Evolutionary conservation across 192 early-diverging fungal genomes (phyloP).

Genomic region (Glomus cerebriforme): DNA sequence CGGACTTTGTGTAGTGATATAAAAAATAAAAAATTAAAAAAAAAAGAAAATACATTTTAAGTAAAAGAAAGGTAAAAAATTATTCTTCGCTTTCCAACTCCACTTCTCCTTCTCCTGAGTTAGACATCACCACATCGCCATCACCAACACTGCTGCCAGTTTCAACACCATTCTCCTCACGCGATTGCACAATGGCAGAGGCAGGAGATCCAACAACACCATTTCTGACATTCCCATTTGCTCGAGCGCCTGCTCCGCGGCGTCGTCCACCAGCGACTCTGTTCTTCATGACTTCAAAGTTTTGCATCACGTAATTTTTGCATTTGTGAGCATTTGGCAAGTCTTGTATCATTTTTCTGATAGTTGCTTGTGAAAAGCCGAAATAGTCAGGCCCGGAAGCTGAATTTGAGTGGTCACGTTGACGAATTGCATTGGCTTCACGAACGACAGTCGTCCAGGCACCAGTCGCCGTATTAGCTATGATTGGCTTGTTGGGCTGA

Average conservation of each 20-base stretch:
- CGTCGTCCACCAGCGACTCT: constrained; percentile 22
- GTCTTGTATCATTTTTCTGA: constrained; percentile 86
- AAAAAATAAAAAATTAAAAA: not conserved
- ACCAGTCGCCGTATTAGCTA: constrained; percentile 80
- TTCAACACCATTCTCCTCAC: constrained; percentile 8
- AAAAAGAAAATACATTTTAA: not conserved
- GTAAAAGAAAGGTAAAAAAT: no score
- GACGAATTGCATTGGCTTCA: constrained; percentile 75
- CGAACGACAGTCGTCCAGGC: constrained; percentile 88
- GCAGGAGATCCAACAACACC: not conserved
- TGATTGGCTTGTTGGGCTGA: constrained; percentile 66
- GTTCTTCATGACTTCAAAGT: constrained; percentile 54
- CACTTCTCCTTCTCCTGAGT: not conserved
- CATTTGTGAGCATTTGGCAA: constrained; percentile 74
- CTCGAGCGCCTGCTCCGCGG: constrained; percentile 6
- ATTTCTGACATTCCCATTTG: not conserved
- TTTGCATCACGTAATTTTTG: constrained; percentile 69
- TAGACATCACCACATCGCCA: constrained; percentile 2
- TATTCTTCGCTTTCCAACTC: not conserved
- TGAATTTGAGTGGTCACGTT: constrained; percentile 78
- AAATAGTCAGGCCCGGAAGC: constrained; percentile 90
- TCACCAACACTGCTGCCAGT: not conserved
- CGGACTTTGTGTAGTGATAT: not conserved
- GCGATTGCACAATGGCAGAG: not conserved
- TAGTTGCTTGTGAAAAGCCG: constrained; percentile 85